Conservation (phyloP, 345 rosid genomes). For the Pistacia vera region DNA sequence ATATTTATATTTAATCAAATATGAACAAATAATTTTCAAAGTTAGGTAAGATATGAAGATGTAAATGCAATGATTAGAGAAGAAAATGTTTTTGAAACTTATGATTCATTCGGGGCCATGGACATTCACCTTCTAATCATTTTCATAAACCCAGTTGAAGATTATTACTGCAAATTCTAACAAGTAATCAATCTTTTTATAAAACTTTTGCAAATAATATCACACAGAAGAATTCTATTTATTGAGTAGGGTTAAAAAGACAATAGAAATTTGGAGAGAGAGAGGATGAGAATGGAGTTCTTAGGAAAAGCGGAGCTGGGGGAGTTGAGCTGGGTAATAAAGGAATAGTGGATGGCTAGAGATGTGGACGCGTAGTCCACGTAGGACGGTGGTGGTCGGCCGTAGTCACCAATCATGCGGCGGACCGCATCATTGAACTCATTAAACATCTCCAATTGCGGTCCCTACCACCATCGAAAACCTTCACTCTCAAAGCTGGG, state of each 20-base stretch:
- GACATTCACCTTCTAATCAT: no score
- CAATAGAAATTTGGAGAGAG: not conserved
- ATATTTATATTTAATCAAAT: no score
- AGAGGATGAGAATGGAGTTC: not conserved
- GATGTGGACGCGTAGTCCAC: conserved; percentile 43
- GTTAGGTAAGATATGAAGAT: conserved; percentile 14
- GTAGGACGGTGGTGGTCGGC: conserved; percentile 95
- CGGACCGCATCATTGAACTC: conserved; percentile 68
- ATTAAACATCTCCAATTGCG: conserved; percentile 20
- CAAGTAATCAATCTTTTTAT: no score
- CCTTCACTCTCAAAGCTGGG: conserved; percentile 29
- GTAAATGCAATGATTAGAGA: conserved; percentile 5
- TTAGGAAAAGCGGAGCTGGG: not conserved
- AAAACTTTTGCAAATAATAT: no score
- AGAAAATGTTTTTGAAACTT: not conserved
- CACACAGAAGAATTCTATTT: no score
- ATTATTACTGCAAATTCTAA: no score
- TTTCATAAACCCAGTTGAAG: no score
- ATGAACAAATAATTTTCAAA: not conserved
- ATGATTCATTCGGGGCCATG: no score
- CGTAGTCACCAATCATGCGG: conserved; percentile 70
- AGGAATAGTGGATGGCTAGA: conserved; percentile 17
- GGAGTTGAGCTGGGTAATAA: not conserved
- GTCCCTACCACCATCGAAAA: conserved; percentile 44
- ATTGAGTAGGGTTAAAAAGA: no score